phyloP scores from a whole-genome alignment of 345 rosid genomes.

The Populus pruinosa region DNA sequence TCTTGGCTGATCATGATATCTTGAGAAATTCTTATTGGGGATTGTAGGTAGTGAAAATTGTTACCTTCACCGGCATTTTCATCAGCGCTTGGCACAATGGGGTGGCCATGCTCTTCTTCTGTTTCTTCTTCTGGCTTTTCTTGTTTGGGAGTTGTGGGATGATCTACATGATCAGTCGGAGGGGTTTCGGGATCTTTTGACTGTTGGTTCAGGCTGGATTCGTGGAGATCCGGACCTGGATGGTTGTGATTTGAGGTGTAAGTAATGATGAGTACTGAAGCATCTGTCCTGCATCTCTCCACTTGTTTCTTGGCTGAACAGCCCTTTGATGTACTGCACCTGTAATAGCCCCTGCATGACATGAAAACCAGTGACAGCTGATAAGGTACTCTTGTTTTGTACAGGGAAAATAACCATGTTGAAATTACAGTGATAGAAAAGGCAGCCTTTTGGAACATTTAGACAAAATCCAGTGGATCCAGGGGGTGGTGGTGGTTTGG shows the following conservation, averaged over 20 bases:
- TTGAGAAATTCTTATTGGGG: conserved; percentile 29
- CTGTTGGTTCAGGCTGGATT: conserved; percentile 9
- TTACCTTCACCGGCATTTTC: conserved; percentile 30
- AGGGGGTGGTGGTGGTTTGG: too few species aligned
- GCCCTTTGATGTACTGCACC: conserved; percentile 71
- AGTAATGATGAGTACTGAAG: conserved; percentile 58
- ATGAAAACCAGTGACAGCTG: neutral
- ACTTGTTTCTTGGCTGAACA: conserved; percentile 73
- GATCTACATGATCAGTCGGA: conserved; percentile 3
- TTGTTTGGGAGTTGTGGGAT: conserved; percentile 14
- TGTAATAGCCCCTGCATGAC: conserved; percentile 58
- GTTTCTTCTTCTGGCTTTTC: conserved; percentile 18
- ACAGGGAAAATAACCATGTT: neutral
- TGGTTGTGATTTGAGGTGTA: conserved; percentile 67
- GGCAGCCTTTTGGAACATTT: neutral
- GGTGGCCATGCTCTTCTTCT: conserved; percentile 7
- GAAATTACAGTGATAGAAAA: neutral
- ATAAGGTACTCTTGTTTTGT: neutral
- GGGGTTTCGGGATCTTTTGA: conserved; percentile 12
- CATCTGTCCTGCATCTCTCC: conserved; percentile 66
- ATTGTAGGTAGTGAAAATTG: conserved; percentile 44
- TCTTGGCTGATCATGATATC: conserved; percentile 37
- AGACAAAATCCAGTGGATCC: neutral
- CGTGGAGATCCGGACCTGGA: conserved; percentile 42
- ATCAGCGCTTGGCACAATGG: conserved; percentile 6